Evolutionary conservation across 1,284 basidiomycete species (phyloP).

Genomic region (Heliocybe sulcata): DNA sequence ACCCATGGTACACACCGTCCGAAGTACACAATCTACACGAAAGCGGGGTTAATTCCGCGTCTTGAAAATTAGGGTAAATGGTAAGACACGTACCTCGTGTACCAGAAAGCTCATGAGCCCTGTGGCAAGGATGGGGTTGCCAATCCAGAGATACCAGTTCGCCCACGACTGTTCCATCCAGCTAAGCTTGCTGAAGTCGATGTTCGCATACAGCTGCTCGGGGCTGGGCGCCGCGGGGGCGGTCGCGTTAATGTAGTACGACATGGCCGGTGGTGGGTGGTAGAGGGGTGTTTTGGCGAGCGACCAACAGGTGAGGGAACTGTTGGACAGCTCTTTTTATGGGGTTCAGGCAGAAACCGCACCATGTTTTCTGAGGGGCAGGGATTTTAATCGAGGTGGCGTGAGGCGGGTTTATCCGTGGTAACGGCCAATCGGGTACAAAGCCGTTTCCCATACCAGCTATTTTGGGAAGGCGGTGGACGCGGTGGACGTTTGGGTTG

Average conservation of each 20-base stretch:
- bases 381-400: conserved; percentile 1
- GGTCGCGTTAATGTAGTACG: neutral
- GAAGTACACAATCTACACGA: conserved; percentile 86
- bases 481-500: no score
- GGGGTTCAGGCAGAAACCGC: neutral
- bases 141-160: conserved; percentile 80
- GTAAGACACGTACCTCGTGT: conserved; percentile 71
- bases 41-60: neutral
- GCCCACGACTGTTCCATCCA: conserved; percentile 80
- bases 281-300: neutral
- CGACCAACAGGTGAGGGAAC: neutral
- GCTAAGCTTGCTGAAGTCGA: conserved; percentile 61
- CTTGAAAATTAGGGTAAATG: conserved; percentile 4
- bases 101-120: conserved; percentile 91
- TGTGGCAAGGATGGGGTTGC: conserved; percentile 91
- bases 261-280: no score
- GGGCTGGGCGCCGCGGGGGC: conserved; percentile 4
- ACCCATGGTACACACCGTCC: conserved; percentile 95
- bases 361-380: neutral
- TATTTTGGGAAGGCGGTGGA: neutral
- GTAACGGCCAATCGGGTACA: neutral
- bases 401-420: neutral
- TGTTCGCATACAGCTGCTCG: conserved; percentile 44
- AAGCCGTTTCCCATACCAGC: neutral
- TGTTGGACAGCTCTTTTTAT: neutral